Base-by-base conservation (phyloP, 805 yeast genomes). In the Torulaspora delbrueckii region DNA sequence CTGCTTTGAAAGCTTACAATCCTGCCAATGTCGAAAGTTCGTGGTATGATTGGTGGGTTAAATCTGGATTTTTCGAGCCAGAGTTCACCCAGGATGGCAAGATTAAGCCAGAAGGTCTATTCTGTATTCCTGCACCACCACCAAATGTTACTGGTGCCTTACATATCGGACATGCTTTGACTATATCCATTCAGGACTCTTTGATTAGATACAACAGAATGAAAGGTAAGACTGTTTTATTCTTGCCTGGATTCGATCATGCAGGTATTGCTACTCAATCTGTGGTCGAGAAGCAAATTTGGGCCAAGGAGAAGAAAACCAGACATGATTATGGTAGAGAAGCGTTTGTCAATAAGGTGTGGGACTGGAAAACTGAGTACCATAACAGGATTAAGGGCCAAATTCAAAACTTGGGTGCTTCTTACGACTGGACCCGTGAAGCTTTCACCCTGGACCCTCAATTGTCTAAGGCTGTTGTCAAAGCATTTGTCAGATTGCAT, bases 231-330 rank as follows among this genome's bases (percentile, higher is more conserved):
- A 89, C 98, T 44, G 90, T 89, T 10, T 73, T 93, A 52, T 93
- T 84, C 70, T 67, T 93, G 47, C 98, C 98, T 40, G 99, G 99
- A 38, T 93, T 93, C 63, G 99, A 93, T 70, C 99, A 93, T 65
- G 99, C 99, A 30, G 99, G 99, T 77, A 93, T 93, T 68, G 95
- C 96, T 36, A 93, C 99, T 8, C 99, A 93, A 70, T 86, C 96
- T 13, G 98, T 93, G 55, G 98, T 93, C 53, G 99, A 93, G 72
- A 93, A 93, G 71, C 90, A 84, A 74, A 68, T 93, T 32, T 88
- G 96, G 96, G 86, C 88, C 44, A 79, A 79, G 55, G 87, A 87
- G 62, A 78, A 82, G 70, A 77, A 84, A 65, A 89, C 98, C 42
- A 85, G 98, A 72, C 96, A 93, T 67, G 98, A 93, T 63, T 80